Base-by-base conservation (phyloP, 768 basidiomycete species). In the Pleurotus citrinopileatus region DNA sequence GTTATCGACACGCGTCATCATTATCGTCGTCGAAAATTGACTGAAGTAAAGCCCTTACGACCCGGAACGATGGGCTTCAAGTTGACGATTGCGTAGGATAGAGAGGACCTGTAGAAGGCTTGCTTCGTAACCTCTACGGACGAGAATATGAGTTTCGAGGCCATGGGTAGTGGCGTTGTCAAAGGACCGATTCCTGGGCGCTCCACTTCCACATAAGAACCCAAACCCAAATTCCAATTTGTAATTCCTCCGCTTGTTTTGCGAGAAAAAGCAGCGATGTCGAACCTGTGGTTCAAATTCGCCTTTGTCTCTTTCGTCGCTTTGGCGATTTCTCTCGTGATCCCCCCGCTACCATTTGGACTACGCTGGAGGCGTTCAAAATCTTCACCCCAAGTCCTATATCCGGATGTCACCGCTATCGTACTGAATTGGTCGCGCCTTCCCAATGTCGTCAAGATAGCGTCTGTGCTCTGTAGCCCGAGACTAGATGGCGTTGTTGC, bases 41-140 rank as follows among this genome's bases (percentile, higher is more conserved):
- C 57, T 58, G 27, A 27, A 40, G n/a, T 15, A 19, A n/a, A 36
- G 80, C n/a, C n/a, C 91, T 72, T 69, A 98, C 96, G 94, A 44
- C 94, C 94, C 36, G 94, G 93, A 7, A 95, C 84, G 59, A 97
- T 86, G 1, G 95, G 96, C 62, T 94, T 97, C 57, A 97, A 82
- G 66, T 98, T 98, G 42, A 98, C 95, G 57, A 97, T 87, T 1
- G 91, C 96, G 67, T 81, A 89, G 0, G 89, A 83, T 10, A 89
- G 76, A 1, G 81, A 60, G 3, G 83, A 79, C 22, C 82, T 78
- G 62, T 88, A 86, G 68, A 95, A 92, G 0, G 75, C 82, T 64
- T 92, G 90, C 37, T 78, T 76, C 4, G 87, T 83, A 8, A 92
- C 89, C 58, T 91, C 89, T 51, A 91, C 83, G 1, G 87, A 84